phyloP scores from a whole-genome alignment of 129 eudicot species.

The Flaveria brownii region DNA sequence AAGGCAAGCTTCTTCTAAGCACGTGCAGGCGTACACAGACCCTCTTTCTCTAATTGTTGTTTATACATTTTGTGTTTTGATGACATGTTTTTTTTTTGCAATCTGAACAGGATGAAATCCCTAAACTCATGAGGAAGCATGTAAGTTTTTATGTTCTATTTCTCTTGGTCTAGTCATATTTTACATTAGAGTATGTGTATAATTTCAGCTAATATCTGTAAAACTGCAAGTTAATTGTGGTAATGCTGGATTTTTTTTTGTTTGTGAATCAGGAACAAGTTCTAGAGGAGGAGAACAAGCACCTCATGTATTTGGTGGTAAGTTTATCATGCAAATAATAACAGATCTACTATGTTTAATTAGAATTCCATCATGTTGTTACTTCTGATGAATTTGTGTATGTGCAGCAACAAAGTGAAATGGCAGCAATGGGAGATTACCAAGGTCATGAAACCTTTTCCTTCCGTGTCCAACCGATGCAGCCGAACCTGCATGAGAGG shows the following conservation, averaged over 20 bases:
- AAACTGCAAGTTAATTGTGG: not conserved
- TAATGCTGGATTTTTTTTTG: not conserved
- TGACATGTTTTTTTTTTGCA: conserved; percentile 7
- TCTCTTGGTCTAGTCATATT: not conserved
- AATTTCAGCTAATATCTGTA: not conserved
- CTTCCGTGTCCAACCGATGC: conserved; percentile 86
- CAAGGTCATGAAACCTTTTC: conserved; percentile 57
- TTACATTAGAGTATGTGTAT: not conserved
- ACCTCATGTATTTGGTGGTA: conserved; percentile 65
- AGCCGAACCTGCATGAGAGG: conserved; percentile 77
- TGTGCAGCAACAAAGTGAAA: conserved; percentile 52
- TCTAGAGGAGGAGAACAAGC: conserved; percentile 76
- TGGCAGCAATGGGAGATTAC: conserved; percentile 49
- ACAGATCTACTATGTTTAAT: not conserved
- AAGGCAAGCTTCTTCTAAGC: conserved; percentile 42
- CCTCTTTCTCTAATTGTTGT: not conserved
- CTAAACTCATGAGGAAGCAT: conserved; percentile 61
- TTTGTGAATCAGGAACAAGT: conserved; percentile 51
- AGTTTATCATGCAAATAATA: not conserved
- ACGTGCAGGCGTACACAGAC: too few relatives aligned
- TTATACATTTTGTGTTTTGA: not conserved
- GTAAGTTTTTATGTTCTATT: conserved; percentile 35
- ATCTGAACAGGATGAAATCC: conserved; percentile 59
- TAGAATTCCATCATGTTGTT: not conserved
- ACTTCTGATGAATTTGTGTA: not conserved